A percentile compares a stretch with the other conserved stretches of the same genome.
phyloP scores from a whole-genome alignment of 2,329 filamentous ascomycete genomes.

The Diplodia seriata region DNA sequence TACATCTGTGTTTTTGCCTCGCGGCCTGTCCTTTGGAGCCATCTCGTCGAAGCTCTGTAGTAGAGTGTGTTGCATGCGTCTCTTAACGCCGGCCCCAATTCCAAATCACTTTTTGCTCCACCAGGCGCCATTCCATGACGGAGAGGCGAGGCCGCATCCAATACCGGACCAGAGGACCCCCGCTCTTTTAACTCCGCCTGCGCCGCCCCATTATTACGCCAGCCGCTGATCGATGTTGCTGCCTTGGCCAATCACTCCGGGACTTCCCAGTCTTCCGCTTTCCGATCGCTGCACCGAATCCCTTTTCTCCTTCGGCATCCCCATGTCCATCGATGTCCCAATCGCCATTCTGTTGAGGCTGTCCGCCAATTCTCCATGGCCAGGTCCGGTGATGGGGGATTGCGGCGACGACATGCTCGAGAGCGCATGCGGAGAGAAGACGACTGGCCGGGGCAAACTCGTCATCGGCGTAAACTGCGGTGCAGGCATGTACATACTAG shows the following conservation, averaged over 20 bases:
- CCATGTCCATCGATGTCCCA: neutral
- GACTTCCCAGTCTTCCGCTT: slow-evolving; percentile 6
- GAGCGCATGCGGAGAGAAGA: slow-evolving; percentile 13
- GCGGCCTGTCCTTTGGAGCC: neutral
- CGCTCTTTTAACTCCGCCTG: slow-evolving; percentile 14
- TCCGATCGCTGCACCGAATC: slow-evolving; percentile 29
- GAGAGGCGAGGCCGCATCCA: slow-evolving; percentile 10
- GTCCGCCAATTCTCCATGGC: slow-evolving; percentile 19
- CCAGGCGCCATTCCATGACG: slow-evolving; percentile 21
- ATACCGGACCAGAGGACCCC: slow-evolving; percentile 7
- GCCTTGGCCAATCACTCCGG: slow-evolving; percentile 29
- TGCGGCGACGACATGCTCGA: slow-evolving; percentile 28
- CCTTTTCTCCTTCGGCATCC: slow-evolving; percentile 21
- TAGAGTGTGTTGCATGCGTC: slow-evolving; percentile 11
- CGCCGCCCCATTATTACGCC: slow-evolving; percentile 18
- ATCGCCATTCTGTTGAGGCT: slow-evolving; percentile 26
- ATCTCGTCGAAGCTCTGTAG: neutral
- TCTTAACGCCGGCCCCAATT: slow-evolving; percentile 18
- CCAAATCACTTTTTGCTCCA: slow-evolving; percentile 7
- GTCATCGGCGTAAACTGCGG: slow-evolving; percentile 27
- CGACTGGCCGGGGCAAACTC: slow-evolving; percentile 12
- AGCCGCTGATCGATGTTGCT: slow-evolving; percentile 27
- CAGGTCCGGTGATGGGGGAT: slow-evolving; percentile 13
- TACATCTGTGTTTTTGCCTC: neutral
- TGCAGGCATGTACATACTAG: slow-evolving; percentile 30